Evolutionary conservation across 371 early-diverging fungal genomes (phyloP), one percentile per base, ranked within the genome.

Genomic region (Syncephalastrum monosporum): DNA sequence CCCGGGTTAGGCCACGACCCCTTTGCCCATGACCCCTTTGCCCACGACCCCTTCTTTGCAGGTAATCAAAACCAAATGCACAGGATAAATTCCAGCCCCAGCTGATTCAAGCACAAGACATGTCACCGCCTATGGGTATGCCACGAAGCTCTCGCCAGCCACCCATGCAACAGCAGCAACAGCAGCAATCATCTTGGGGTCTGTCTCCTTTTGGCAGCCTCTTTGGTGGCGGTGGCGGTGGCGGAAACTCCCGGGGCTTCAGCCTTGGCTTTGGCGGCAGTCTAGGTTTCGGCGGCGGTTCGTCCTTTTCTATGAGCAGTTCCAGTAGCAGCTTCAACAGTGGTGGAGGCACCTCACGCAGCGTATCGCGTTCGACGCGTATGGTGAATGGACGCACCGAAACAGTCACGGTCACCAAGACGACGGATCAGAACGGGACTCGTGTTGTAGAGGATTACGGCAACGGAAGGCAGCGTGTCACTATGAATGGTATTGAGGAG

Each of bases 401-500:
- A 51, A 68, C 65, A 14, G 60, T 71, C 6, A 64, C 64, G 23
- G 59, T 69, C 24, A 76, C 77, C 12, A 66, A 64, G 25, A 65
- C 72, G 19, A 59, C 54, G n/a, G 69, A 76, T 38, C 57, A 56
- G 50, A 53, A 68, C 48, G 75, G 64, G 57, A 57, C 57, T 4
- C 43, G n/a, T 62, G 57, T 72, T 3, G 71, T 61, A 19, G 75
- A 79, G 55, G 75, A 79, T 47, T 72, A 71, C 45, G 67, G 72
- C 5, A 60, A 73, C 45, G 75, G 79, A 0, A 49, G 54, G 41
- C 59, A 55, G 25, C 63, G 66, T 13, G 56, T 58, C 0, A 53
- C 59, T 7, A 56, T 74, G 3, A 77, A 77, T 47, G 77, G 77
- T 1, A 54, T 74, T 19, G 69, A 70, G 50, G 67, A 68, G 42